Base-by-base conservation (phyloP, 108 stramenopile species). In the Epipyxis sp. region DNA sequence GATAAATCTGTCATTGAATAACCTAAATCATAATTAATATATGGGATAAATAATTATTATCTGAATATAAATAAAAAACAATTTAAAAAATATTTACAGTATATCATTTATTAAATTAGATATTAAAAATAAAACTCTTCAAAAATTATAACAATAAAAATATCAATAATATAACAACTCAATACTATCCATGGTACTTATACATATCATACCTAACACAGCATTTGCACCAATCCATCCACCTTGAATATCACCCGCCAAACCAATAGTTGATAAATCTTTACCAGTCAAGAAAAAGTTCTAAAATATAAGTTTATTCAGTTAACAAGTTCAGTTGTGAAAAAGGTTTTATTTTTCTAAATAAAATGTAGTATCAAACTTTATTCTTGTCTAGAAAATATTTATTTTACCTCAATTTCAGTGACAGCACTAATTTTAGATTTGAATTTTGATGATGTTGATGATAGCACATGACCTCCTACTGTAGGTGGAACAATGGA, bases 151-250 rank as follows among this genome's bases (percentile, higher is more conserved):
- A 16, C 20, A 57, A 16, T 16, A 57, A 25, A 25, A 57, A 25
- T 16, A 57, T 16, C 20, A 25, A 16, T 16, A 57, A 25, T 25
- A 57, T n/a, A n/a, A n/a, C n/a, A n/a, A n/a, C n/a, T n/a, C n/a
- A n/a, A n/a, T n/a, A n/a, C n/a, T n/a, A n/a, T n/a, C n/a, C n/a
- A n/a, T n/a, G n/a, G n/a, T n/a, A n/a, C n/a, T n/a, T n/a, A n/a
- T n/a, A n/a, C n/a, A n/a, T n/a, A n/a, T n/a, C 54, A 20, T 65
- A 65, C 61, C 61, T 29, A 65, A 37, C 25, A 65, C 25, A 6
- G 61, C 61, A 6, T 3, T 13, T 32, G 61, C 61, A 10, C 30
- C 34, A 10, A 65, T 6, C 34, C 27, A 35, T 10, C 61, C 61
- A 37, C 13, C 3, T 25, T 65, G 61, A 25, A 65, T 13, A 13